phyloP scores from a whole-genome alignment of 2,329 filamentous ascomycete species.

The Microcera coccophila region DNA sequence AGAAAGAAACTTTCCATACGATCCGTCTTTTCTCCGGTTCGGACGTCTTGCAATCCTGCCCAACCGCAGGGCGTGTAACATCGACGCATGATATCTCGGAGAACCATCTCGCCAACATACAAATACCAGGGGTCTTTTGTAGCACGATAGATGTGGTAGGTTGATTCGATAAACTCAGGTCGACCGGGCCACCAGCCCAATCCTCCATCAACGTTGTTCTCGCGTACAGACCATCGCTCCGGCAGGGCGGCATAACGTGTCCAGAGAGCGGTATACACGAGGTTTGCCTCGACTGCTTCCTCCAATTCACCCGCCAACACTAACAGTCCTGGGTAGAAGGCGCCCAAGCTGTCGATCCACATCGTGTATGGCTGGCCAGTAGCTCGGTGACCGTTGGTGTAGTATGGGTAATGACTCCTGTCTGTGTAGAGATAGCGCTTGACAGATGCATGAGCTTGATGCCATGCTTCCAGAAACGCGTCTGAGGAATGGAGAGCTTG shows the following conservation, averaged over 20 bases:
- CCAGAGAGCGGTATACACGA: conserved; percentile 91
- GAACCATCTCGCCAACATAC: conserved; percentile 91
- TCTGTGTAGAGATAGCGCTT: conserved; percentile 87
- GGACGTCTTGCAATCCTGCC: conserved; percentile 81
- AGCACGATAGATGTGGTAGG: conserved; percentile 90
- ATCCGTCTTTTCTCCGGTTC: conserved; percentile 80
- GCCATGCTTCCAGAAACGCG: conserved; percentile 77
- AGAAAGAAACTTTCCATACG: conserved; percentile 99
- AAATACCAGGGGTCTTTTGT: conserved; percentile 96
- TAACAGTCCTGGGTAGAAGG: conserved; percentile 89
- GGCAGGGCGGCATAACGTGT: conserved; percentile 90
- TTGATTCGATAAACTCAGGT: conserved; percentile 95
- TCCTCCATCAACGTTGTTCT: conserved; percentile 78
- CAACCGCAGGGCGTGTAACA: conserved; percentile 92
- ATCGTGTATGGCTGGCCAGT: conserved; percentile 85
- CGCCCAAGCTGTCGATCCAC: conserved; percentile 95
- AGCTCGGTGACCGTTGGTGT: conserved; percentile 81
- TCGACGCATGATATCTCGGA: conserved; percentile 79
- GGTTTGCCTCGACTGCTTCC: conserved; percentile 83
- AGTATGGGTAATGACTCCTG: conserved; percentile 76
- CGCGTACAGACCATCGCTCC: conserved; percentile 86
- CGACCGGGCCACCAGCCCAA: conserved; percentile 93
- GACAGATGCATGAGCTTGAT: conserved; percentile 79
- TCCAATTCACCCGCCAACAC: conserved; percentile 84
- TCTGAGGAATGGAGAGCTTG: conserved; percentile 68